phyloP scores from a whole-genome alignment of 805 yeast genomes.

The Metschnikowia cerradonensis region DNA sequence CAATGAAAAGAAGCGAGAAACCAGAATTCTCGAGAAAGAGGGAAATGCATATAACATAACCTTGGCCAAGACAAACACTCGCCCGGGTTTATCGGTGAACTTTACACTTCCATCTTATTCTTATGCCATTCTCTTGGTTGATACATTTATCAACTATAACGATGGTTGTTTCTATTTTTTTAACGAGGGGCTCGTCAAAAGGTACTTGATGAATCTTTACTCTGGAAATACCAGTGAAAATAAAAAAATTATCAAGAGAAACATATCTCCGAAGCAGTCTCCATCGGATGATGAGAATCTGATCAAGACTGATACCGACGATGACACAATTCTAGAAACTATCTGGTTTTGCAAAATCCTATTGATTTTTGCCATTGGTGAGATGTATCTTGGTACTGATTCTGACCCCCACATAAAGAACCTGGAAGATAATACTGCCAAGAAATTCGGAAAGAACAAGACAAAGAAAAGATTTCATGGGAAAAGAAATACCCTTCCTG shows the following conservation, averaged over 20 bases:
- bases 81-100: slow-evolving; percentile 66
- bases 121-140: slow-evolving; percentile 70
- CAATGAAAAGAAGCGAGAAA: slow-evolving; percentile 37
- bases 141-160: slow-evolving; percentile 71
- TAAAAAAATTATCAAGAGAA: slow-evolving; percentile 34
- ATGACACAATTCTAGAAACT: slow-evolving; percentile 63
- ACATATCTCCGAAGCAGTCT: slow-evolving; percentile 21
- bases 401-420: slow-evolving; percentile 55
- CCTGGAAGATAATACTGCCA: slow-evolving; percentile 20
- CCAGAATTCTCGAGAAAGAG: slow-evolving; percentile 62
- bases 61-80: slow-evolving; percentile 61
- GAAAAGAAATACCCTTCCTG: slow-evolving; percentile 54
- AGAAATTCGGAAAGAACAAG: slow-evolving; percentile 17
- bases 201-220: slow-evolving; percentile 59
- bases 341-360: slow-evolving; percentile 78
- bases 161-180: slow-evolving; percentile 84
- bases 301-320: slow-evolving; percentile 42
- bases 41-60: slow-evolving; percentile 74
- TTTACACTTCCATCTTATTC: slow-evolving; percentile 73
- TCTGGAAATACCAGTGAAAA: slow-evolving; percentile 44
- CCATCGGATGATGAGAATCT: slow-evolving; percentile 36
- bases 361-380: slow-evolving; percentile 73
- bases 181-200: slow-evolving; percentile 75
- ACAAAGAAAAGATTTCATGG: slow-evolving; percentile 14
- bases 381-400: slow-evolving; percentile 76